Evolutionary conservation across 768 basidiomycete genomes (phyloP).

Genomic region (Suillus fuscotomentosus): DNA sequence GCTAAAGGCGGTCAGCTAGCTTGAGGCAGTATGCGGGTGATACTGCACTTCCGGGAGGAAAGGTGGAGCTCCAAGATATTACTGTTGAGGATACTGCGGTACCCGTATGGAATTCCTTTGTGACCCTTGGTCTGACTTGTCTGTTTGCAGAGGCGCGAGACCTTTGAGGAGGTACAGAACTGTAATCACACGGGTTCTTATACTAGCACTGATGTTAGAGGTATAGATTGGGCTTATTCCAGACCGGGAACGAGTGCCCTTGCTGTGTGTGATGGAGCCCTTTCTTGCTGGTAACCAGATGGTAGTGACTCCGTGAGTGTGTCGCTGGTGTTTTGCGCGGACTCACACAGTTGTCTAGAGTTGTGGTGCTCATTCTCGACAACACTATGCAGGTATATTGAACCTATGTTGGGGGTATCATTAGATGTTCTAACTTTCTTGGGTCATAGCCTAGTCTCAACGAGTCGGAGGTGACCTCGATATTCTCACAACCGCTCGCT

Average conservation of each 20-base stretch:
- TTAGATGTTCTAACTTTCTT: background rate
- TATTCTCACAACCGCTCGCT: conserved; percentile 84
- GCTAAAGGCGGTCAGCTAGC: conserved; percentile 67
- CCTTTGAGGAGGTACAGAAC: conserved; percentile 76
- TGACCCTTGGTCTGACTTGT: background rate
- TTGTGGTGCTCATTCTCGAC: conserved; percentile 84
- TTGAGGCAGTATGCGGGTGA: conserved; percentile 82
- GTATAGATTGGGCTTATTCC: conserved; percentile 78
- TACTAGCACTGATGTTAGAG: background rate
- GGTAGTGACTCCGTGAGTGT: conserved; percentile 80
- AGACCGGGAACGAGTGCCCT: conserved; percentile 66
- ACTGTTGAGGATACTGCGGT: conserved; percentile 82
- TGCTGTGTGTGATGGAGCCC: conserved; percentile 78
- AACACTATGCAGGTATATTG: conserved; percentile 59
- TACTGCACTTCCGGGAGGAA: conserved; percentile 87
- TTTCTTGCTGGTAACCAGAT: conserved; percentile 70
- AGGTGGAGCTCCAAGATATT: conserved; percentile 64
- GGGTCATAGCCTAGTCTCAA: conserved; percentile 72
- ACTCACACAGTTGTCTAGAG: conserved; percentile 40
- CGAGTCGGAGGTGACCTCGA: conserved; percentile 67
- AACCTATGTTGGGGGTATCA: conserved; percentile 12
- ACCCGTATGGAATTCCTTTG: conserved; percentile 24
- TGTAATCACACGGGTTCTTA: background rate
- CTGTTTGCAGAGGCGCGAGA: conserved; percentile 70
- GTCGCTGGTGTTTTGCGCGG: background rate